These are phyloP conservation scores for Conringia planisiliqua DNA, from an alignment of 345 rosid species.

Conservation along the genomic window DNA sequence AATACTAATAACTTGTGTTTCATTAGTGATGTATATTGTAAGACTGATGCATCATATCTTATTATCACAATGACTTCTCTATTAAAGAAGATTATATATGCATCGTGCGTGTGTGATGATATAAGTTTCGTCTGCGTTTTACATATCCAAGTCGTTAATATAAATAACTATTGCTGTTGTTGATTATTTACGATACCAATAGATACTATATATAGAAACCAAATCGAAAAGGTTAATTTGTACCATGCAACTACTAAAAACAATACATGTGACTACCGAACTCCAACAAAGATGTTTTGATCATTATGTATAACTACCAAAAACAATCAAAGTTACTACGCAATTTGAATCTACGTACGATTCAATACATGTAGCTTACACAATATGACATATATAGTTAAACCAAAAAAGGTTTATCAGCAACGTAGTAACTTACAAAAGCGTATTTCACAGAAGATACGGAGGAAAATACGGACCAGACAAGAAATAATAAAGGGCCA, in stretches of 20 bases:
- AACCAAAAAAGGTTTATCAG: neutral
- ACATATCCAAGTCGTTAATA: neutral
- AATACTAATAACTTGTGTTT: neutral
- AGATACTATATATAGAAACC: neutral
- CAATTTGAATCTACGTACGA: neutral
- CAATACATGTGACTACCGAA: neutral
- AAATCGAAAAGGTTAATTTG: neutral
- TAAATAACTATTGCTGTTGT: neutral
- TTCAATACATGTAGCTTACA: neutral
- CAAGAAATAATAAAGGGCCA: neutral
- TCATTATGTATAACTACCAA: neutral
- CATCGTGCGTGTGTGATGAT: neutral
- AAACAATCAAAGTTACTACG: neutral
- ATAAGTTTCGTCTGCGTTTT: neutral
- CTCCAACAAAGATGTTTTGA: neutral
- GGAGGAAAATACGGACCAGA: neutral
- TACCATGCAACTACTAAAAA: neutral
- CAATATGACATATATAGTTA: neutral
- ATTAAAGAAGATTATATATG: neutral
- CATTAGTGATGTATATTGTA: neutral
- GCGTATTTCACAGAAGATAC: neutral
- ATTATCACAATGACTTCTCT: neutral
- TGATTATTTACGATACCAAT: neutral
- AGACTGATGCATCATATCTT: neutral
- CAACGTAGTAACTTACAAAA: neutral